Percentiles rank a stretch among this genome's conserved stretches.
These are phyloP conservation scores for Globisporangium perplexum DNA, from an alignment of 352 stramenopile species.

Conservation along the genomic window DNA sequence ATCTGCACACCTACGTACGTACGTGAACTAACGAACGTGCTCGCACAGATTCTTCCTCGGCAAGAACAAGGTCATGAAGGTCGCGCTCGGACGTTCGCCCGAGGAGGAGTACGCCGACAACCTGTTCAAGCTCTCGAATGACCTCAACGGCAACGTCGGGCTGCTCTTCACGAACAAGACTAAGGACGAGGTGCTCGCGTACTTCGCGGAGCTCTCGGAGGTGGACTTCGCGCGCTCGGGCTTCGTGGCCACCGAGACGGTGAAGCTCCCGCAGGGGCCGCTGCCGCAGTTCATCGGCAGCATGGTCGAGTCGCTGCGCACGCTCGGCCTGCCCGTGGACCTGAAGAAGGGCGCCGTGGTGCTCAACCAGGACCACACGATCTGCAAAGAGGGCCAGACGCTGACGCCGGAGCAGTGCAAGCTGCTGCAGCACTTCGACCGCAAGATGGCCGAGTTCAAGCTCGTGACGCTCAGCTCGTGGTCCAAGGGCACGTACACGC, in stretches of 20 bases:
- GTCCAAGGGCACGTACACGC: slow-evolving; percentile 73
- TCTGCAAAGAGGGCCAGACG: slow-evolving; percentile 94
- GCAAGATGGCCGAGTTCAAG: slow-evolving; percentile 86
- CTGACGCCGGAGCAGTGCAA: slow-evolving; percentile 95
- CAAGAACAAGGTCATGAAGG: slow-evolving; percentile 99
- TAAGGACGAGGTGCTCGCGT: slow-evolving; percentile 84
- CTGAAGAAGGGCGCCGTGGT: slow-evolving; percentile 94
- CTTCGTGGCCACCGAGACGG: slow-evolving; percentile 86
- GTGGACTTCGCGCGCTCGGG: slow-evolving; percentile 94
- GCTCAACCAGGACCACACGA: slow-evolving; percentile 88
- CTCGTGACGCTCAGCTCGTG: slow-evolving; percentile 73
- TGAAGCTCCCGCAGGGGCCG: slow-evolving; percentile 86
- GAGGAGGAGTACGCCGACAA: slow-evolving; percentile 97
- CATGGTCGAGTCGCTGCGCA: slow-evolving; percentile 96
- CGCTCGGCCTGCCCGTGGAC: slow-evolving; percentile 94
- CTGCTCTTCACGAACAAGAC: slow-evolving; percentile 94
- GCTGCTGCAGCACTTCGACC: slow-evolving; percentile 90
- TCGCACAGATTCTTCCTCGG: slow-evolving; percentile 93
- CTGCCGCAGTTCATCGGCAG: slow-evolving; percentile 93
- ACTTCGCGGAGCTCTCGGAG: slow-evolving; percentile 90
- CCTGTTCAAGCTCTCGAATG: slow-evolving; percentile 87
- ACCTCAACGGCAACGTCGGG: slow-evolving; percentile 91
- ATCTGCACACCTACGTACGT: no score
- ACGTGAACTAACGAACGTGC: no score
- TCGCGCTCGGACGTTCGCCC: slow-evolving; percentile 90